phyloP scores from a whole-genome alignment of 2,329 filamentous ascomycete species.

The Ceratocystis variospora region DNA sequence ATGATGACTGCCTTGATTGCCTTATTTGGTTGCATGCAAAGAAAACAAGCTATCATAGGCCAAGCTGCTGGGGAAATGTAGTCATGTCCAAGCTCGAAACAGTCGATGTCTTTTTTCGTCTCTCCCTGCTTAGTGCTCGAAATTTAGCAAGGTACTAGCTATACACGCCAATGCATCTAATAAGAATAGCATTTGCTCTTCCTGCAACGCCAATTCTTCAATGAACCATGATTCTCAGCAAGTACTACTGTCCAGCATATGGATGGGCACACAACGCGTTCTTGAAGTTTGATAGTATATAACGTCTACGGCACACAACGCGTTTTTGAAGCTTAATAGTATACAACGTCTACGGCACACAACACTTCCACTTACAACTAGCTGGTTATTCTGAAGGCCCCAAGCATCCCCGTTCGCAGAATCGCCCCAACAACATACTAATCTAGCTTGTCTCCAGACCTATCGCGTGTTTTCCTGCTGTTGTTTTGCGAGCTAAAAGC shows the following conservation, averaged over 20 bases:
- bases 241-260: neutral
- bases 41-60: neutral
- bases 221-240: neutral
- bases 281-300: no score
- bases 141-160: neutral
- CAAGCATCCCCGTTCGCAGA: neutral
- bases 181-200: neutral
- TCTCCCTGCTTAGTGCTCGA: neutral
- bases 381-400: neutral
- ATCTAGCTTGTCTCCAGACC: neutral
- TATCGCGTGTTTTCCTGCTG: neutral
- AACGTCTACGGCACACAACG: neutral
- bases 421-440: neutral
- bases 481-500: neutral
- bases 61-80: neutral
- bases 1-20: neutral
- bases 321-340: no score
- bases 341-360: neutral
- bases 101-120: neutral
- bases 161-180: neutral
- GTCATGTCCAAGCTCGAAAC: conserved; percentile 3
- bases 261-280: neutral
- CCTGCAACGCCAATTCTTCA: neutral
- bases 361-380: neutral
- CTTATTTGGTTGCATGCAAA: neutral